phyloP scores from a whole-genome alignment of 1,284 basidiomycete genomes.

The Rhizoctonia solani region DNA sequence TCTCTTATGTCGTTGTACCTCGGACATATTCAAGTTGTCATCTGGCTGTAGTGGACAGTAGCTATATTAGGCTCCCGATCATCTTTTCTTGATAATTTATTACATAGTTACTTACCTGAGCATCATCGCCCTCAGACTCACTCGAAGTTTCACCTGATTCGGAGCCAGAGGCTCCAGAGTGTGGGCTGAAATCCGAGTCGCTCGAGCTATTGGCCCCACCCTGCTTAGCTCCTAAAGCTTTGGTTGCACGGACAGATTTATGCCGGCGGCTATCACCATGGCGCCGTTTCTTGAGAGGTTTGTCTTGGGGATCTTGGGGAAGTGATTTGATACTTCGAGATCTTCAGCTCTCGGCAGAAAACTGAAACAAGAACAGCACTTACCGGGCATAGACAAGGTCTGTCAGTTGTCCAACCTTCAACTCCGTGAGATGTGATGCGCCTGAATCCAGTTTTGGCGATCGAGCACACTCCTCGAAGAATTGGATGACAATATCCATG shows the following conservation, averaged over 20 bases:
- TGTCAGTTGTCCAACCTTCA: too few species aligned
- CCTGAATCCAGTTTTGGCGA: too few species aligned
- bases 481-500: too few species aligned
- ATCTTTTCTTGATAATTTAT: neutral
- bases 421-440: too few species aligned
- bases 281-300: neutral
- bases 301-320: neutral
- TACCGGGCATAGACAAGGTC: too few species aligned
- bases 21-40: neutral
- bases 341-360: too few species aligned
- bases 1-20: neutral
- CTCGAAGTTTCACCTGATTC: neutral
- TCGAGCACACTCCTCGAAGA: too few species aligned
- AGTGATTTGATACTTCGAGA: neutral
- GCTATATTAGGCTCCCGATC: neutral
- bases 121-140: neutral
- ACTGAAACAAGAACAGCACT: too few species aligned
- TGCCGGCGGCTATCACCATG: neutral
- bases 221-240: too few species aligned
- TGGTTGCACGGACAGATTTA: neutral
- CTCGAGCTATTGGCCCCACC: neutral
- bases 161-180: neutral
- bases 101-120: neutral
- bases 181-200: neutral
- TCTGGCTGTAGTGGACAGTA: neutral